Base-by-base conservation (phyloP, 352 stramenopile genomes). In the Phytophthora litchii region DNA sequence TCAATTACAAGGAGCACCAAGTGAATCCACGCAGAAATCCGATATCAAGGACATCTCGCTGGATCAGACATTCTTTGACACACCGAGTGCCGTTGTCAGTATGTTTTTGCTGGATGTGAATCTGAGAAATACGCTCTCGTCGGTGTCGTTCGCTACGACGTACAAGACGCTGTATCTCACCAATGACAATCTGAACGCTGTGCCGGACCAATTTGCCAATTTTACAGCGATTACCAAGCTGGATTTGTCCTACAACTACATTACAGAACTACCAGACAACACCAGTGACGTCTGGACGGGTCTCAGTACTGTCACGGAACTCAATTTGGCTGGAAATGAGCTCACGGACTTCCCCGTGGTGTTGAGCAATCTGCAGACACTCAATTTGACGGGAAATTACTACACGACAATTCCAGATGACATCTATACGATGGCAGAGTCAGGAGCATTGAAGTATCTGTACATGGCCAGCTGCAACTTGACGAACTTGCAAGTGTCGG, bases 41-140 rank as follows among this genome's bases (percentile, higher is more conserved):
- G 46, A 63, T 3, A 57, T 88, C 16, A 78, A 85, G 68, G 69
- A 86, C 19, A 60, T 89, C 12, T 36, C 44, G 14, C 53, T 87
- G 14, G 79, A 88, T 47, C 62, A 79, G 51, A 70, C 40, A 0
- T 85, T 91, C 54, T 86, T 91, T 45, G 52, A 70, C 40, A 87
- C 74, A 8, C 78, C 74, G 10, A 50, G 45, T 11, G 10, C 27
- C 11, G 52, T 69, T 4, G 43, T 56, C 9, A 83, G 72, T 36
- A 72, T 80, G 74, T 75, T 64, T 41, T 41, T 80, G 3, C 35
- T 74, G 20, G 49, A 64, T 41, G 25, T 78, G n/a, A 80, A 78
- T 41, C 21, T 82, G 4, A 51, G 64, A 12, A 76, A 60, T 21
- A 80, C 64, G 35, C 47, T 87, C 42, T 51, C 51, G 8, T 54